phyloP scores from a whole-genome alignment of 2,329 filamentous ascomycete genomes.

The Pseudopyricularia cyperi region DNA sequence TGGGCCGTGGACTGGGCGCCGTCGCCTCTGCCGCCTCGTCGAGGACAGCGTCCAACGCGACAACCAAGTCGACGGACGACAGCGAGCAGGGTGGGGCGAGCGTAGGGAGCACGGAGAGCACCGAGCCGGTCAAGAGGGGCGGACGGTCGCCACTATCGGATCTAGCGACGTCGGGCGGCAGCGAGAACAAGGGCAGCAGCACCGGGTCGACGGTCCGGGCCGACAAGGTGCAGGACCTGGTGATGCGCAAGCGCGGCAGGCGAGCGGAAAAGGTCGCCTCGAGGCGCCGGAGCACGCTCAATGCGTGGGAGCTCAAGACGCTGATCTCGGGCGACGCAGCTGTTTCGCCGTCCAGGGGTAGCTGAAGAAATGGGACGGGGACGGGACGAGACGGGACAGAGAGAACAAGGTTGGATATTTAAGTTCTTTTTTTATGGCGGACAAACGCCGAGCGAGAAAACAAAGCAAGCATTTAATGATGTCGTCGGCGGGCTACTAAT shows the following conservation, averaged over 20 bases:
- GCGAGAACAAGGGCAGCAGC: background rate
- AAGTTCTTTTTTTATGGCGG: background rate
- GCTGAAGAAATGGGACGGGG: background rate
- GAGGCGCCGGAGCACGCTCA: conserved; percentile 61
- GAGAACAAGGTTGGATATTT: background rate
- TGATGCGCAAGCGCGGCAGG: conserved; percentile 37
- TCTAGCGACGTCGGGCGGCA: background rate
- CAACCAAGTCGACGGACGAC: conserved; percentile 13
- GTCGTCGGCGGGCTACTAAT: background rate
- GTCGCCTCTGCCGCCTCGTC: conserved; percentile 6
- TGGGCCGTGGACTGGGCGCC: conserved; percentile 15
- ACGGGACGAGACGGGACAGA: background rate
- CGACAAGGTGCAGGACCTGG: conserved; percentile 11
- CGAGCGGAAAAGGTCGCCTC: conserved; percentile 42
- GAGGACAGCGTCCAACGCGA: conserved; percentile 8
- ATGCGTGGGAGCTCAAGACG: conserved; percentile 59
- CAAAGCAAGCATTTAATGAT: too few relatives aligned
- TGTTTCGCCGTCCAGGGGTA: conserved; percentile 7
- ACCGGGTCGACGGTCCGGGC: conserved; percentile 1
- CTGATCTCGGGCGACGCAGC: conserved; percentile 33
- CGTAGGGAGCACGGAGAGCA: background rate
- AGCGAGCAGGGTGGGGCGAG: conserved; percentile 3
- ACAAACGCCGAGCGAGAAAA: too few relatives aligned
- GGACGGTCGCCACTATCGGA: conserved; percentile 1
- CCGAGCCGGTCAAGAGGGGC: conserved; percentile 6